phyloP scores from a whole-genome alignment of 768 basidiomycete species.

The Royoungia palumana region DNA sequence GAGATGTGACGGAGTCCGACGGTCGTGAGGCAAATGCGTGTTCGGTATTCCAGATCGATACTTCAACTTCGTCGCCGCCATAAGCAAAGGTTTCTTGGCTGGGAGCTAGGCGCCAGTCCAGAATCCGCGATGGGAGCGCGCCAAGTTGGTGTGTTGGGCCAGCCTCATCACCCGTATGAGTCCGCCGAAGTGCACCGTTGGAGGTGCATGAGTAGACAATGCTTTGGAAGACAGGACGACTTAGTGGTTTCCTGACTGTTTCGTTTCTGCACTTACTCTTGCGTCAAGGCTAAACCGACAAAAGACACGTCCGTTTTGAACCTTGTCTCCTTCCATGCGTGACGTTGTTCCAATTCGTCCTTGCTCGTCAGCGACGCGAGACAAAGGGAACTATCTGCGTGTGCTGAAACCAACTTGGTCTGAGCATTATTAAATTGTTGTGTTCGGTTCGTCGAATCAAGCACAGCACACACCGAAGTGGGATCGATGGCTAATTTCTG shows the following conservation, averaged over 20 bases:
- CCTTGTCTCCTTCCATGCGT: slow-evolving; percentile 65
- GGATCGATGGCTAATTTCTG: slow-evolving; percentile 36
- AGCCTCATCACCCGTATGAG: slow-evolving; percentile 29
- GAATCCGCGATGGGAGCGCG: slow-evolving; percentile 65
- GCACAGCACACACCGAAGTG: slow-evolving; percentile 38
- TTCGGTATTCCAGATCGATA: slow-evolving; percentile 78
- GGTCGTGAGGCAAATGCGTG: slow-evolving; percentile 40
- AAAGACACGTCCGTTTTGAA: slow-evolving; percentile 51
- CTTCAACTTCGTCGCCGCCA: slow-evolving; percentile 82
- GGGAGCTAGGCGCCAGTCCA: slow-evolving; percentile 59
- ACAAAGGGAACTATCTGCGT: slow-evolving; percentile 54
- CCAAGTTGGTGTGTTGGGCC: slow-evolving; percentile 29
- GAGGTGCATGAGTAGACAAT: slow-evolving; percentile 67
- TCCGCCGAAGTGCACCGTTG: slow-evolving; percentile 65
- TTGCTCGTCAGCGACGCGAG: slow-evolving; percentile 44
- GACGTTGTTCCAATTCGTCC: slow-evolving; percentile 36
- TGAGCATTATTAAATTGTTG: slow-evolving; percentile 31
- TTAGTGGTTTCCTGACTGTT: slow-evolving; percentile 1
- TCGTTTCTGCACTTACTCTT: slow-evolving; percentile 42
- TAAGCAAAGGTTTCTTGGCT: slow-evolving; percentile 63
- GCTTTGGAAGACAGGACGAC: slow-evolving; percentile 16
- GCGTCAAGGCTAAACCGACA: slow-evolving; percentile 54
- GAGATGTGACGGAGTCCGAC: slow-evolving; percentile 13
- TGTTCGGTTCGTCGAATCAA: slow-evolving; percentile 9
- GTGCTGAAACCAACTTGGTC: slow-evolving; percentile 64